Conservation (phyloP, 2,329 filamentous ascomycete species). For the Raffaelea albimanens region DNA sequence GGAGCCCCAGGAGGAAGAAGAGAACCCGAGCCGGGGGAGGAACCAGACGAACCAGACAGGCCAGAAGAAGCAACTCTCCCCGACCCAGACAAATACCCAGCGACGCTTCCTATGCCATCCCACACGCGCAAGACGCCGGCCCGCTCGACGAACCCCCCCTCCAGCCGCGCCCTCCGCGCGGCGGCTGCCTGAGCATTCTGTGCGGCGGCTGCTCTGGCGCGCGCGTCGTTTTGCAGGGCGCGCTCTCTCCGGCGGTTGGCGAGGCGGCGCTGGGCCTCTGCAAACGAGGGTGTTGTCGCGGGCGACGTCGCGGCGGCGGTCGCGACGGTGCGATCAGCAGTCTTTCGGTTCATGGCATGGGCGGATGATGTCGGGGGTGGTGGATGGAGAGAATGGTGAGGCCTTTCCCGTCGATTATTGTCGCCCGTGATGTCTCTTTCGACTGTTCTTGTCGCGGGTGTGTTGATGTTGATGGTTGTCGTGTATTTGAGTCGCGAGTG, state of each 20-base stretch:
- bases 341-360: no score
- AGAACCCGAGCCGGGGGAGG: background rate
- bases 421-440: no score
- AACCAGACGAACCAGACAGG: background rate
- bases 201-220: slow-evolving; percentile 39
- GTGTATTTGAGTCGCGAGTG: no score
- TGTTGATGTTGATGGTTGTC: no score
- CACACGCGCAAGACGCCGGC: background rate
- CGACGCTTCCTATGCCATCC: background rate
- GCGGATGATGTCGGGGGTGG: no score
- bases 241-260: slow-evolving; percentile 69
- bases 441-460: no score
- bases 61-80: no score
- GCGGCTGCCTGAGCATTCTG: slow-evolving; percentile 9
- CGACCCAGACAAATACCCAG: no score
- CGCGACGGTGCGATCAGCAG: no score
- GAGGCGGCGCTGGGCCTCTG: slow-evolving; percentile 80
- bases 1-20: background rate
- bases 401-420: no score
- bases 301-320: no score
- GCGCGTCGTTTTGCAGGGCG: slow-evolving; percentile 60
- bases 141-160: background rate
- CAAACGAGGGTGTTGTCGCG: slow-evolving; percentile 46
- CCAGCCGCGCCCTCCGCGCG: background rate
- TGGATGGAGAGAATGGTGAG: no score